Conservation (phyloP, 2,329 filamentous ascomycete genomes). For the Aspergillus sojae region DNA sequence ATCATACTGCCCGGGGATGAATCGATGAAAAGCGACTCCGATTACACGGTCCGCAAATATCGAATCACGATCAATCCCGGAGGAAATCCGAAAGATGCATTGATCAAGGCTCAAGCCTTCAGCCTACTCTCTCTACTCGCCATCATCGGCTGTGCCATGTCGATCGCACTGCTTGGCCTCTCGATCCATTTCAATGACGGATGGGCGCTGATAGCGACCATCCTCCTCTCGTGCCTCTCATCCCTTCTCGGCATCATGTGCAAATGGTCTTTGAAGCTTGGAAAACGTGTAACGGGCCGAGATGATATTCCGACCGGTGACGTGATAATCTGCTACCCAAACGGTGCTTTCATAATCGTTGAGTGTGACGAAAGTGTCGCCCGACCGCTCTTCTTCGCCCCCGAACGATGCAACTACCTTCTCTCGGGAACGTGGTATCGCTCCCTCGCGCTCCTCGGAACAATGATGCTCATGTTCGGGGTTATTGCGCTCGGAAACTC, state of each 20-base stretch:
- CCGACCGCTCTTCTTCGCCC: constrained; percentile 64
- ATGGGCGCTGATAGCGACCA: constrained; percentile 7
- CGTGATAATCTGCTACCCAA: constrained; percentile 63
- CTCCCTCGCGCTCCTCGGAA: constrained; percentile 59
- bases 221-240: constrained; percentile 6
- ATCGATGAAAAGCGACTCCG: constrained; percentile 54
- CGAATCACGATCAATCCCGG: not conserved
- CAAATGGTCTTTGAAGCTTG: constrained; percentile 58
- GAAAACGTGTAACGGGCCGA: constrained; percentile 52
- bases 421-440: constrained; percentile 52
- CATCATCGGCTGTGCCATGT: constrained; percentile 4
- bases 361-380: constrained; percentile 62
- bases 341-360: constrained; percentile 62
- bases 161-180: constrained; percentile 7
- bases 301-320: constrained; percentile 55
- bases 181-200: constrained; percentile 9
- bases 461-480: constrained; percentile 61
- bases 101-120: not conserved
- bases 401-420: constrained; percentile 61
- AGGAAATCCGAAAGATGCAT: not conserved
- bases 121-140: constrained; percentile 2
- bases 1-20: constrained; percentile 5
- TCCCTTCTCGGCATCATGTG: constrained; percentile 3
- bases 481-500: constrained; percentile 67
- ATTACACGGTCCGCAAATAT: constrained; percentile 53